Evolutionary conservation across 768 basidiomycete genomes (phyloP).

Genomic region (Leucosporidium creatinivorum): DNA sequence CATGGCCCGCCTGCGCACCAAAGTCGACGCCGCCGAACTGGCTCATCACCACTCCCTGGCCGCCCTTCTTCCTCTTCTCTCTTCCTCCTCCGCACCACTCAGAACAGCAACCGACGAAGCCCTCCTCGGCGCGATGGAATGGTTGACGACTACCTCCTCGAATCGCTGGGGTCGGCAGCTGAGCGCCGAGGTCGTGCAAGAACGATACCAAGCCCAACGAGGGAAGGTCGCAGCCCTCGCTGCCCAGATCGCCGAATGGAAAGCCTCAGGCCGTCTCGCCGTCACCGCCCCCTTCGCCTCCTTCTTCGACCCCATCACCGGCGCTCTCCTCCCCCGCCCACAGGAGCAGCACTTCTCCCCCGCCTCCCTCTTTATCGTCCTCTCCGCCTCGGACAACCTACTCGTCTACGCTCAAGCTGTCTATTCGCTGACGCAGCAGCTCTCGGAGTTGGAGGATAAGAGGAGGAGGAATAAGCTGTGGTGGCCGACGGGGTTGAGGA

Average conservation of each 20-base stretch:
- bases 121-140: conserved; percentile 37
- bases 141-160: conserved; percentile 35
- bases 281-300: conserved; percentile 48
- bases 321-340: conserved; percentile 25
- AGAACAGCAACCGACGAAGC: conserved; percentile 32
- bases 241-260: conserved; percentile 30
- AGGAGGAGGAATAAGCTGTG: conserved; percentile 48
- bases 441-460: conserved; percentile 44
- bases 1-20: too few species aligned
- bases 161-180: conserved; percentile 7
- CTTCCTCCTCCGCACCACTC: conserved; percentile 27
- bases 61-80: conserved; percentile 39
- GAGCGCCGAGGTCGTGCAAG: not conserved
- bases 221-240: conserved; percentile 23
- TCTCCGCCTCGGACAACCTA: conserved; percentile 50
- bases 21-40: conserved; percentile 21
- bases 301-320: conserved; percentile 41
- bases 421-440: conserved; percentile 42
- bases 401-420: conserved; percentile 44
- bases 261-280: conserved; percentile 40
- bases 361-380: conserved; percentile 49
- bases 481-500: conserved; percentile 49
- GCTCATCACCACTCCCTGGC: conserved; percentile 35
- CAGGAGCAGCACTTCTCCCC: conserved; percentile 35
- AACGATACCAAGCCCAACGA: not conserved